phyloP scores from a whole-genome alignment of 495 filamentous ascomycete species.

The Xylaria palmicola region DNA sequence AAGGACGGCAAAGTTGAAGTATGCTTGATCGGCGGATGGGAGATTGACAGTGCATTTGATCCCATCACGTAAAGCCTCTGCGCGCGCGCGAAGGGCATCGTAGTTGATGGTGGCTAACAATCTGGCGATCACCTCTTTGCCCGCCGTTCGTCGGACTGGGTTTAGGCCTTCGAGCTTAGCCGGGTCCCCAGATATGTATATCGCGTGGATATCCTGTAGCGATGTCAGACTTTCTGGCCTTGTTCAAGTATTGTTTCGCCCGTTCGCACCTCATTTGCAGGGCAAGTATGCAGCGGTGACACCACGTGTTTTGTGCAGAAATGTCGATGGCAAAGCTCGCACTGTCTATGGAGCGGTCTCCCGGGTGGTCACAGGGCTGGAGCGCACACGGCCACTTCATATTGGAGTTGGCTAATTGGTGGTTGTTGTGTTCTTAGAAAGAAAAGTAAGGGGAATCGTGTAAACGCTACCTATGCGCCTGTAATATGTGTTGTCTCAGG shows the following conservation, averaged over 20 bases:
- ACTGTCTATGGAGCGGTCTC: constrained; percentile 12
- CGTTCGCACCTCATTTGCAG: constrained; percentile 19
- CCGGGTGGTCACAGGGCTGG: constrained; percentile 17
- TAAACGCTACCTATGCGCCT: neutral
- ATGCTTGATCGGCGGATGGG: constrained; percentile 21
- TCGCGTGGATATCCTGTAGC: constrained; percentile 18
- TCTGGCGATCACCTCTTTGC: constrained; percentile 17
- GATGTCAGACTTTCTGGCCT: constrained; percentile 15
- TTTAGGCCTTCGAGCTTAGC: constrained; percentile 14
- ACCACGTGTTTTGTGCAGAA: constrained; percentile 13
- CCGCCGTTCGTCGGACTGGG: constrained; percentile 14
- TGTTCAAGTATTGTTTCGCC: constrained; percentile 13
- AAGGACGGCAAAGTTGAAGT: constrained; percentile 18
- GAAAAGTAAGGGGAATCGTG: neutral
- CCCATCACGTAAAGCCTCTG: constrained; percentile 17
- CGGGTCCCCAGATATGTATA: constrained; percentile 17
- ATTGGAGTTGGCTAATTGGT: neutral
- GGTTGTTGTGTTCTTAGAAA: neutral
- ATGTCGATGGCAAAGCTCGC: constrained; percentile 38
- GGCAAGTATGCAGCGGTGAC: constrained; percentile 19
- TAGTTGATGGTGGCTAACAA: constrained; percentile 16
- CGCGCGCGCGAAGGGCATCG: constrained; percentile 18
- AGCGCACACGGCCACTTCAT: constrained; percentile 22
- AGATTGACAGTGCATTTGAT: constrained; percentile 21
- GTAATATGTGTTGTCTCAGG: too few species aligned